A percentile compares a stretch with the other conserved stretches of the same genome.
phyloP scores from a whole-genome alignment of 2,329 filamentous ascomycete species.

The Fusarium abutilonis region DNA sequence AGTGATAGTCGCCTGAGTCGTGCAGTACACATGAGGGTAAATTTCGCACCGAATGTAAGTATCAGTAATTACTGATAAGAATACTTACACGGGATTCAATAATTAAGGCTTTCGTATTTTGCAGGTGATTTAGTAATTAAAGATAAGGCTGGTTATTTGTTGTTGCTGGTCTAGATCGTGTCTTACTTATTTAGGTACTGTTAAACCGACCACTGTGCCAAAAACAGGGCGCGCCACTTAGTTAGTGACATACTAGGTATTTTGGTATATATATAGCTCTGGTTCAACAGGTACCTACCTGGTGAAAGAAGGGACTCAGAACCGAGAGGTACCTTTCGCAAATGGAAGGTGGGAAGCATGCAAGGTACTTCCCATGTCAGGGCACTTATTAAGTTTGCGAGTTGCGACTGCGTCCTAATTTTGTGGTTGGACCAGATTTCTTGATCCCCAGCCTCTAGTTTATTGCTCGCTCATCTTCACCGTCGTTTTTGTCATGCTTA shows the following conservation, averaged over 20 bases:
- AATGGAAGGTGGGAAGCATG: constrained; percentile 35
- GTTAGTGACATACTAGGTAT: too few relatives aligned
- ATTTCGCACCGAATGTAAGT: background rate
- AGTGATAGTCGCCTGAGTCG: constrained; percentile 7
- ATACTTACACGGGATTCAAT: background rate
- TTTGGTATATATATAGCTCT: too few relatives aligned
- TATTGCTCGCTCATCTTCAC: background rate
- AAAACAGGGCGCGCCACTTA: too few relatives aligned
- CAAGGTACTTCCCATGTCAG: constrained; percentile 14
- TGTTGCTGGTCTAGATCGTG: too few relatives aligned
- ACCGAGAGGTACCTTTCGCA: constrained; percentile 14
- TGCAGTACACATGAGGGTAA: background rate
- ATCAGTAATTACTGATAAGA: background rate
- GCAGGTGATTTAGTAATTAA: background rate
- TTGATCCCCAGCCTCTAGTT: constrained; percentile 31
- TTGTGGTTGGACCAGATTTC: constrained; percentile 21
- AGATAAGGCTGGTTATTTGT: background rate
- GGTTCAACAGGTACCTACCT: too few relatives aligned
- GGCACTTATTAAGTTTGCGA: constrained; percentile 2
- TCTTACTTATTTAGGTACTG: too few relatives aligned
- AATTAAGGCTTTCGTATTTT: background rate
- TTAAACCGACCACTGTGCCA: too few relatives aligned
- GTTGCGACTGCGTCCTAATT: constrained; percentile 28
- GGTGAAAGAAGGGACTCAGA: constrained; percentile 8
- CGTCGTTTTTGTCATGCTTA: background rate